Percentiles rank a stretch among this genome's conserved stretches.
These are phyloP conservation scores for Chlorella vulgaris DNA, from an alignment of 139 green algal genomes.

Conservation along the genomic window DNA sequence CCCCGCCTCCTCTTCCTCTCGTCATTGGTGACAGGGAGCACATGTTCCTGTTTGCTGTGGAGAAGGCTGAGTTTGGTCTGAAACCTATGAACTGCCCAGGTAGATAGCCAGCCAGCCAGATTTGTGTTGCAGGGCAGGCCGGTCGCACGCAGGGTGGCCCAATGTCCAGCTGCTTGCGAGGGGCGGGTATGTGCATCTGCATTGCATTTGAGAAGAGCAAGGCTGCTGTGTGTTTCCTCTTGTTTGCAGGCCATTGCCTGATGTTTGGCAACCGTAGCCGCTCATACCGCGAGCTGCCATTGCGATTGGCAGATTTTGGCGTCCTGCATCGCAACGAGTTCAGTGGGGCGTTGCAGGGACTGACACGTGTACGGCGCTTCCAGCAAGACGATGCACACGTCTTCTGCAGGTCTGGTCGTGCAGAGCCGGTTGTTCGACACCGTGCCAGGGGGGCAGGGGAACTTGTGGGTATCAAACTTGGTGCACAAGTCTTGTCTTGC, in stretches of 20 bases:
- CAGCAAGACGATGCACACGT: slow-evolving; percentile 99
- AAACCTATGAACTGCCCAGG: slow-evolving; percentile 99
- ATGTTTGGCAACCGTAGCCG: slow-evolving; percentile 90
- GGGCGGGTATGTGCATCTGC: no score
- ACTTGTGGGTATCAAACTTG: no score
- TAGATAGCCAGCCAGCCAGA: slow-evolving; percentile 15
- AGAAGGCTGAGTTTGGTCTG: slow-evolving; percentile 94
- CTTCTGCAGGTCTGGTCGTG: slow-evolving; percentile 81
- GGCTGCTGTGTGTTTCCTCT: no score
- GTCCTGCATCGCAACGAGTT: slow-evolving; percentile 98
- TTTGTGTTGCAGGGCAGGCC: background rate
- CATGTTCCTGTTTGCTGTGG: slow-evolving; percentile 97
- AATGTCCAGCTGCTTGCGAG: no score
- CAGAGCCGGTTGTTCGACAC: no score
- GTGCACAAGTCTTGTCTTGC: no score
- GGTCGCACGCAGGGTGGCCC: background rate
- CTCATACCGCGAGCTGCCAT: slow-evolving; percentile 95
- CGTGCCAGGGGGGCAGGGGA: no score
- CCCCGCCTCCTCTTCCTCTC: no score
- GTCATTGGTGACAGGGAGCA: no score
- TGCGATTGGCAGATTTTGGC: slow-evolving; percentile 96
- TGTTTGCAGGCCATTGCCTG: slow-evolving; percentile 94
- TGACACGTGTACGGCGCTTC: slow-evolving; percentile 95
- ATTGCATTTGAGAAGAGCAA: background rate
- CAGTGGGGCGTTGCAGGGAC: slow-evolving; percentile 80